Evolutionary conservation across 139 green algal genomes (phyloP), one percentile per base, ranked within the genome.

Genomic region (Chlamydomonas schloesseri): DNA sequence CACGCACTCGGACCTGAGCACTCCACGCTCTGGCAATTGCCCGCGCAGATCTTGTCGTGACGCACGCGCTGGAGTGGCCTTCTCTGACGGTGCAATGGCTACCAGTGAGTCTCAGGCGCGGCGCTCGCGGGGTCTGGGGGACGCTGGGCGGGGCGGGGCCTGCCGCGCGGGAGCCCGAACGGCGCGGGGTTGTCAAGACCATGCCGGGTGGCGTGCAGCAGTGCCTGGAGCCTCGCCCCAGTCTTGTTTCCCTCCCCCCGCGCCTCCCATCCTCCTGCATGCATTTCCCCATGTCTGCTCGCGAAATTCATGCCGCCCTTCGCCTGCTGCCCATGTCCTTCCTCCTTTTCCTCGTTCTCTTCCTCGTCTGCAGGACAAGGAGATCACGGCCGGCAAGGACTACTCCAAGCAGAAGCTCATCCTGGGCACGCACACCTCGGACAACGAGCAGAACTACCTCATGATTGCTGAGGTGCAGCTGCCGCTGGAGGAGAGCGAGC

Each of bases 401-500:
- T 98, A 95, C 82, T 96, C 92, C 73, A 98, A 98, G 90, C 98
- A 99, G 93, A 93, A 96, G 73, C 89, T 99, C 58, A 94, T 99
- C 42, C 91, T 99, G 80, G 98, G 98, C 23, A 99, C 98, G 31
- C 98, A 99, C 94, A 99, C 98, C 1, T 97, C 91, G 8, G 98
- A 99, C 76, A 94, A 95, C 33, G 97, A 99, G 92, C 98, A 99
- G 88, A 99, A 99, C 93, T 98, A 99, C 90, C 91, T 99, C 5
- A 99, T 99, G 95, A 95, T 98, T 3, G 98, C 95, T 20, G 97
- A 99, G 91, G 96, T 99, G 70, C 88, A 93, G 77, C 92, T 99
- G 72, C 98, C 98, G 3, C 85, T 98, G 65, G 96, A 98, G 83
- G 97, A 99, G 79, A 93, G 94, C 8, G 98, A 99, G 89, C 87